Evolutionary conservation across 129 eudicot species (phyloP).

Genomic region (Flaveria robusta): DNA sequence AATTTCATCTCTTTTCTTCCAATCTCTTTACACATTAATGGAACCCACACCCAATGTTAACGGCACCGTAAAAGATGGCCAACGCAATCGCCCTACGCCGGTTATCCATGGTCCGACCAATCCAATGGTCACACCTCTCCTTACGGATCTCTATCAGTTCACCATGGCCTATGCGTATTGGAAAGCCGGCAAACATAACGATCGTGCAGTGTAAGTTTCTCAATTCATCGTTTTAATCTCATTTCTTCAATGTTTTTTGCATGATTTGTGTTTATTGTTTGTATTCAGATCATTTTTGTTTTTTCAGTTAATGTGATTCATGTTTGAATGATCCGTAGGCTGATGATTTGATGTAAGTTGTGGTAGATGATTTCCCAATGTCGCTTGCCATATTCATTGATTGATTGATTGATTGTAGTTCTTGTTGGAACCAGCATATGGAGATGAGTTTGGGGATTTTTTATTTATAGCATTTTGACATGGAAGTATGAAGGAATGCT

Average conservation of each 20-base stretch:
- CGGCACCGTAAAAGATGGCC: constrained; percentile 39
- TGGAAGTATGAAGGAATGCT: no score
- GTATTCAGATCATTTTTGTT: no score
- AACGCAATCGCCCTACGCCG: constrained; percentile 18
- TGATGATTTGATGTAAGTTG: no score
- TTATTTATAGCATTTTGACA: neutral
- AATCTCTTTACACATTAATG: constrained; percentile 19
- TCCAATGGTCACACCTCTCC: constrained; percentile 96
- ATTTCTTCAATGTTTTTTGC: neutral
- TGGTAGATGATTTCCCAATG: no score
- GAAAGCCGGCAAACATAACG: constrained; percentile 96
- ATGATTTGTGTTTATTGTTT: neutral
- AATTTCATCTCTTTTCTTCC: neutral
- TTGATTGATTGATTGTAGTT: neutral
- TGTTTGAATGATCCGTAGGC: neutral
- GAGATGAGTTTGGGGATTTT: neutral
- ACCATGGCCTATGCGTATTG: constrained; percentile 99
- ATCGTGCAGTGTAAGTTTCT: constrained; percentile 83
- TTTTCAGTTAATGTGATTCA: neutral
- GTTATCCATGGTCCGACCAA: constrained; percentile 65
- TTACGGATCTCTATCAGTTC: constrained; percentile 93
- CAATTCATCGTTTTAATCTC: neutral
- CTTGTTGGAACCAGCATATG: neutral
- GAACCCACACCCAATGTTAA: constrained; percentile 33
- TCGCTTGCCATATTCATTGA: no score